phyloP scores from a whole-genome alignment of 2,329 filamentous ascomycete genomes.

The Tolypocladium guangdongense region DNA sequence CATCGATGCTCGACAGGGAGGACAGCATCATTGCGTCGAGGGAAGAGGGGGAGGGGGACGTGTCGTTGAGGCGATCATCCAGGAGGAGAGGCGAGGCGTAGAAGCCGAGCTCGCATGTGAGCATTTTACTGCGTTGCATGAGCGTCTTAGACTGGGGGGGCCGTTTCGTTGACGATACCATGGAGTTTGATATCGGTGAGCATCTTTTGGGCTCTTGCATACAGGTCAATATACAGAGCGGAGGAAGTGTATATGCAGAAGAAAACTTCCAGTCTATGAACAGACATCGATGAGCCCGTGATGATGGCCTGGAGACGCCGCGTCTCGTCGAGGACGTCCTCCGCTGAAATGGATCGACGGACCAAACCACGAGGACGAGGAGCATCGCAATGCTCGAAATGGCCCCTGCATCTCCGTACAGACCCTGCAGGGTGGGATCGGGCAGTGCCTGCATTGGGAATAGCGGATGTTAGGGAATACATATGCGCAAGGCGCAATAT shows the following conservation, averaged over 20 bases:
- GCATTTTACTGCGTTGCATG: background rate
- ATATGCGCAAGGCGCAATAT: too few species aligned
- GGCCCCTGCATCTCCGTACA: background rate
- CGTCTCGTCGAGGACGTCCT: background rate
- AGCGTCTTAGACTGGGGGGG: background rate
- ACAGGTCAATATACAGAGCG: background rate
- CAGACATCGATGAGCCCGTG: background rate
- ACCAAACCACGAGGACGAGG: background rate
- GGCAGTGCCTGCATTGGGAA: background rate
- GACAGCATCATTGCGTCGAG: constrained; percentile 28
- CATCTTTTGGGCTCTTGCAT: background rate
- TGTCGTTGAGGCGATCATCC: constrained; percentile 13
- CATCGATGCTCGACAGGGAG: constrained; percentile 25
- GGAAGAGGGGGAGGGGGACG: constrained; percentile 14
- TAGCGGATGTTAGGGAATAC: background rate
- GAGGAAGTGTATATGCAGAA: too few species aligned
- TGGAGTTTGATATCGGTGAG: background rate
- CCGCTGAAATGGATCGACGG: background rate
- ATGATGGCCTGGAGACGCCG: background rate
- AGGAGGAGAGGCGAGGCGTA: constrained; percentile 3
- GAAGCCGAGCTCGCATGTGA: background rate
- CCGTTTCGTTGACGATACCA: background rate
- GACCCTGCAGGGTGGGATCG: background rate
- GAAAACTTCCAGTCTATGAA: background rate
- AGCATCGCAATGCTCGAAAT: background rate